Evolutionary conservation across 1,284 basidiomycete species (phyloP).

Genomic region (Phlebopus sp.): DNA sequence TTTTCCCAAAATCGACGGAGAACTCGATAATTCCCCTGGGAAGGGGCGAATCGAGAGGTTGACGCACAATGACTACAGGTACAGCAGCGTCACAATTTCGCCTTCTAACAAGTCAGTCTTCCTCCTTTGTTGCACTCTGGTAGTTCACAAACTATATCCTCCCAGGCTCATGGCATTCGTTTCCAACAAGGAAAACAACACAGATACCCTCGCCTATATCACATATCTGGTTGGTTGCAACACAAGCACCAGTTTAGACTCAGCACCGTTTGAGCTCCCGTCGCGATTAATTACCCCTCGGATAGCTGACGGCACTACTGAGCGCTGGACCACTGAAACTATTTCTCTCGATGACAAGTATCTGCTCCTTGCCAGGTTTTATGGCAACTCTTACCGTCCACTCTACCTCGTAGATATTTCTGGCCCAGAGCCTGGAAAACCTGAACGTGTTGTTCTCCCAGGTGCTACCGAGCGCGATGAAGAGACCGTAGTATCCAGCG

Average conservation of each 20-base stretch:
- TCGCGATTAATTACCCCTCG: slow-evolving; percentile 32
- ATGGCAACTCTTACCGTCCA: slow-evolving; percentile 26
- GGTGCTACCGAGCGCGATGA: slow-evolving; percentile 29
- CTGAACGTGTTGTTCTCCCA: slow-evolving; percentile 31
- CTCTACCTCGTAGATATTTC: slow-evolving; percentile 36
- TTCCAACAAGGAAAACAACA: slow-evolving; percentile 38
- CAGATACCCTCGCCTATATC: slow-evolving; percentile 34
- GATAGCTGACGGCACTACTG: slow-evolving; percentile 28
- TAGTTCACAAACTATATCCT: slow-evolving; percentile 5
- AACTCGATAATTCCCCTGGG: slow-evolving; percentile 36
- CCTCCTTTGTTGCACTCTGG: background rate
- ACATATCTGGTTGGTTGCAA: slow-evolving; percentile 28
- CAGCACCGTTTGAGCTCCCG: slow-evolving; percentile 25
- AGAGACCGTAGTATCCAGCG: slow-evolving; percentile 14
- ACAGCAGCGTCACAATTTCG: slow-evolving; percentile 26
- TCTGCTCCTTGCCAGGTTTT: slow-evolving; percentile 27
- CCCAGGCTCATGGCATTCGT: slow-evolving; percentile 33
- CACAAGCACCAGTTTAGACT: slow-evolving; percentile 25
- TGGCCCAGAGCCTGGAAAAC: slow-evolving; percentile 17
- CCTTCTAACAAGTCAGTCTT: slow-evolving; percentile 31
- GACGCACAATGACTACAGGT: slow-evolving; percentile 35
- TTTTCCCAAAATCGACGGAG: slow-evolving; percentile 32
- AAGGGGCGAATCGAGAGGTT: slow-evolving; percentile 37
- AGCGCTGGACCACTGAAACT: slow-evolving; percentile 24
- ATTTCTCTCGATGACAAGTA: slow-evolving; percentile 37